These are phyloP conservation scores for Pichia sp. DNA, from an alignment of 1,139 yeast species.

Conservation along the genomic window DNA sequence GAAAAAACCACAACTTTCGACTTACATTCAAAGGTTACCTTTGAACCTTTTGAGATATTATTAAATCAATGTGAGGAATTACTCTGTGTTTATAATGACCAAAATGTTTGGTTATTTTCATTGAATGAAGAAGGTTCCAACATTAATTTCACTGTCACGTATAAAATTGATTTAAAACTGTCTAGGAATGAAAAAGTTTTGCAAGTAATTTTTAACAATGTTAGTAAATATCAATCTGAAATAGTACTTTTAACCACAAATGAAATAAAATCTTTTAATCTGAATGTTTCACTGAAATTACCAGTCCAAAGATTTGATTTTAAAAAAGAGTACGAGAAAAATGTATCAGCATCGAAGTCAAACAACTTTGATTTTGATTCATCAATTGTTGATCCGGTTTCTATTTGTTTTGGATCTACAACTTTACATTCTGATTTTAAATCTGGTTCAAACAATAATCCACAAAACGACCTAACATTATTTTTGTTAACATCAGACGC, in stretches of 20 bases:
- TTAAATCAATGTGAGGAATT: conserved; percentile 22
- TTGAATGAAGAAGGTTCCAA: conserved; percentile 22
- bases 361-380: conserved; percentile 7
- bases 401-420: conserved; percentile 42
- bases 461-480: conserved; percentile 33
- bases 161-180: conserved; percentile 12
- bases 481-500: conserved; percentile 46
- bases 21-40: conserved; percentile 8
- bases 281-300: conserved; percentile 11
- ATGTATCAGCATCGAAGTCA: background rate
- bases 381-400: conserved; percentile 31
- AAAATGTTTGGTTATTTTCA: conserved; percentile 15
- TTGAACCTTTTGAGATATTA: conserved; percentile 22
- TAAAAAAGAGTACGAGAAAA: conserved; percentile 6
- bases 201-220: conserved; percentile 25
- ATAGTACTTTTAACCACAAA: conserved; percentile 23
- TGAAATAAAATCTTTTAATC: conserved; percentile 18
- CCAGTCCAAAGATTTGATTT: conserved; percentile 22
- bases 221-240: conserved; percentile 25
- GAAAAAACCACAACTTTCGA: background rate
- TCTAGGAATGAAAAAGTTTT: conserved; percentile 17
- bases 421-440: background rate
- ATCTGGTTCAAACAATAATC: background rate
- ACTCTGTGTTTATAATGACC: conserved; percentile 21
- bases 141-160: conserved; percentile 11